Conservation (phyloP, 1,139 yeast species). For the Pichia sp. region DNA sequence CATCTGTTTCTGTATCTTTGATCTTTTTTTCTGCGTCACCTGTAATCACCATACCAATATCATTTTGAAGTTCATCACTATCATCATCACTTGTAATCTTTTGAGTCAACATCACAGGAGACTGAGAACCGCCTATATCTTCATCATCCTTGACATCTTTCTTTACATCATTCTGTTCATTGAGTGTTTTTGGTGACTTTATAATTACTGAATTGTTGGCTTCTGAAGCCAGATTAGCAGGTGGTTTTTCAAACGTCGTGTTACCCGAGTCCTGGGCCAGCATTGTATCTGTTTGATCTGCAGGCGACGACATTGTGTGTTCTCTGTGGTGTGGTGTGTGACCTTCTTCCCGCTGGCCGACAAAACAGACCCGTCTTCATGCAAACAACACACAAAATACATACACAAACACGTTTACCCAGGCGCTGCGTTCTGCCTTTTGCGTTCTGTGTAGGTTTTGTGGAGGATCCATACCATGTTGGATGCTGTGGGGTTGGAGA, state of each 20-base stretch:
- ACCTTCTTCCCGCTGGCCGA: too few relatives aligned
- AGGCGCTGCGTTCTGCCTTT: too few relatives aligned
- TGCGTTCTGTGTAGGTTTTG: too few relatives aligned
- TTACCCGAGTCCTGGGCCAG: background rate
- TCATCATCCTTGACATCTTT: background rate
- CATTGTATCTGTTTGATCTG: slow-evolving; percentile 4
- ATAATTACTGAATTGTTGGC: slow-evolving; percentile 1
- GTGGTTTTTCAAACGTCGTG: slow-evolving; percentile 8
- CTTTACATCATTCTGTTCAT: background rate
- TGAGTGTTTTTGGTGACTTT: too few relatives aligned
- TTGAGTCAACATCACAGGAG: background rate
- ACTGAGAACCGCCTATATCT: background rate
- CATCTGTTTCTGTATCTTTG: background rate
- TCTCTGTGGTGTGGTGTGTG: too few relatives aligned
- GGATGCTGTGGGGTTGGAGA: too few relatives aligned
- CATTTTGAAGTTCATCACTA: background rate
- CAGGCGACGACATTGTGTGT: slow-evolving; percentile 5
- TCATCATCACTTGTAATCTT: slow-evolving; percentile 3
- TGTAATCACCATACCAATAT: background rate
- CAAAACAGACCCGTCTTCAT: too few relatives aligned
- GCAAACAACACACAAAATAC: too few relatives aligned
- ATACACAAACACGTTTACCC: too few relatives aligned
- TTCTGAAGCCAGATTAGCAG: slow-evolving; percentile 1
- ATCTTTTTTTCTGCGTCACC: background rate
- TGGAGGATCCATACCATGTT: too few relatives aligned